phyloP scores from a whole-genome alignment of 2,329 filamentous ascomycete species.

The Neonectria faginata region DNA sequence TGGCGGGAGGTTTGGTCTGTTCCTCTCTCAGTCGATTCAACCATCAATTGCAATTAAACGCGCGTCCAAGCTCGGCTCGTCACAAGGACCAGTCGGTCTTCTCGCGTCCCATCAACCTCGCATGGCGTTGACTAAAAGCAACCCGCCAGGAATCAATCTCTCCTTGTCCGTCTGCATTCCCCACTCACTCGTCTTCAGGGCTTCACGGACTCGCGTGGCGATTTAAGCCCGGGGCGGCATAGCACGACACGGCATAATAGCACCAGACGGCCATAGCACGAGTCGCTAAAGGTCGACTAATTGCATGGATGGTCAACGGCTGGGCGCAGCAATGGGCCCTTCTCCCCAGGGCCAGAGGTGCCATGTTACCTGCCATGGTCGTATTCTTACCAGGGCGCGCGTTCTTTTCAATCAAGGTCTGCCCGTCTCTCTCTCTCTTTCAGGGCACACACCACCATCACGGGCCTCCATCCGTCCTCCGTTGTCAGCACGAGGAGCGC shows the following conservation, averaged over 20 bases:
- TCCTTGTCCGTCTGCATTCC: neutral
- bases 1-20: neutral
- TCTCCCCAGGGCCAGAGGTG: slow-evolving; percentile 1
- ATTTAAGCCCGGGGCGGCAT: slow-evolving; percentile 22
- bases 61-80: slow-evolving; percentile 13
- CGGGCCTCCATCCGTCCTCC: neutral
- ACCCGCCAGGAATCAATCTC: neutral
- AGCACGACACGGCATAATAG: slow-evolving; percentile 6
- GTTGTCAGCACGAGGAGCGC: slow-evolving; percentile 15
- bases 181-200: slow-evolving; percentile 4
- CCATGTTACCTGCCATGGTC: neutral
- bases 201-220: slow-evolving; percentile 25
- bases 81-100: neutral
- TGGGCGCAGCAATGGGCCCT: slow-evolving; percentile 2
- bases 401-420: neutral
- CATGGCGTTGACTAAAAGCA: slow-evolving; percentile 11
- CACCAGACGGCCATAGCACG: slow-evolving; percentile 9
- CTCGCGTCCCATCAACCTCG: slow-evolving; percentile 1
- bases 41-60: slow-evolving; percentile 10
- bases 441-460: neutral
- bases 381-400: neutral
- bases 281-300: slow-evolving; percentile 3
- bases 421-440: neutral
- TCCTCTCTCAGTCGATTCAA: neutral
- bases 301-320: slow-evolving; percentile 6